A percentile compares a stretch with the other conserved stretches of the same genome.
Conservation (phyloP, 2,329 filamentous ascomycete genomes). For the Pyricularia sp. region DNA sequence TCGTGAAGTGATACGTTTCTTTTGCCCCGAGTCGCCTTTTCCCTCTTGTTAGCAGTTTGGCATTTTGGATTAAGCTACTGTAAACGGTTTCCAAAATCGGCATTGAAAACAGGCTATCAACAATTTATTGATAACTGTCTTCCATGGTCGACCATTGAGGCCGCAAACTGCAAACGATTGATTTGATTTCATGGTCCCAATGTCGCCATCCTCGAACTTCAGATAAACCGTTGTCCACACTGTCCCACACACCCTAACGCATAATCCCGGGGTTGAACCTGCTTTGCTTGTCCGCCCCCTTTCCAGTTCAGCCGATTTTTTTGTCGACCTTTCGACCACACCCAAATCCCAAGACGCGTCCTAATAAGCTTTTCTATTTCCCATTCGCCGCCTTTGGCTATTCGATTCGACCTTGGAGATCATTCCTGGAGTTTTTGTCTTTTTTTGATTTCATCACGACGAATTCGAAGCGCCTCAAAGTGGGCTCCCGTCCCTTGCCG, state of each 20-base stretch:
- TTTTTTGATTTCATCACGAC: not conserved
- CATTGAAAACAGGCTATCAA: not conserved
- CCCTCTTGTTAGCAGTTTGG: not conserved
- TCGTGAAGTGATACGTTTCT: not conserved
- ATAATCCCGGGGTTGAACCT: not conserved
- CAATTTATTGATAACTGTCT: no score
- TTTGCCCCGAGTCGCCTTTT: not conserved
- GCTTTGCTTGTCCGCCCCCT: conserved; percentile 1
- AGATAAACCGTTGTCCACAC: not conserved
- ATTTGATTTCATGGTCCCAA: not conserved
- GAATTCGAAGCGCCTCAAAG: not conserved
- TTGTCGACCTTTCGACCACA: not conserved
- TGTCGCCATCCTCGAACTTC: not conserved
- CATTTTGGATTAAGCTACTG: not conserved
- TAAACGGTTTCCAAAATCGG: not conserved
- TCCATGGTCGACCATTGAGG: not conserved
- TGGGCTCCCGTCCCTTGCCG: conserved; percentile 3
- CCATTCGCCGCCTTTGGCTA: not conserved
- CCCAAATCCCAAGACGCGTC: not conserved
- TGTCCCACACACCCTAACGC: not conserved
- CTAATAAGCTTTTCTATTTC: not conserved
- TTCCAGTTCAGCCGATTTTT: conserved; percentile 1
- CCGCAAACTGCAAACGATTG: not conserved
- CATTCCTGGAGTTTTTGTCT: not conserved
- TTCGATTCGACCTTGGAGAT: not conserved